Percentiles rank a stretch among this genome's conserved stretches.
Conservation (phyloP, 441 rosid species). For the Metrosideros polymorpha region DNA sequence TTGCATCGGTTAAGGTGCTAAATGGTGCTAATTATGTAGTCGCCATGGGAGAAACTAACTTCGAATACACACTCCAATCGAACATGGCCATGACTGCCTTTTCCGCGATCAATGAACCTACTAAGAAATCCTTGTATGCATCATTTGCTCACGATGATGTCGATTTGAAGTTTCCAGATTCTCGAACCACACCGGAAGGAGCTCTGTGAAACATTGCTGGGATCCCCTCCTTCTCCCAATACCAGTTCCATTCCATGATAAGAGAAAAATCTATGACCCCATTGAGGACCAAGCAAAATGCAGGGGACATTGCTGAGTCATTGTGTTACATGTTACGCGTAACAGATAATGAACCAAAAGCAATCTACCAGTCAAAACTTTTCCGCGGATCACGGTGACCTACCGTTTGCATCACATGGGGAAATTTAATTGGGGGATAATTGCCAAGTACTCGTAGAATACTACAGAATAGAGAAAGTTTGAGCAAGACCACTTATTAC, state of each 20-base stretch:
- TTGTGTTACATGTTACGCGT: background rate
- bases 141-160: background rate
- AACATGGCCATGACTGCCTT: background rate
- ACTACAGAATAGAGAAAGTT: background rate
- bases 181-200: background rate
- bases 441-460: background rate
- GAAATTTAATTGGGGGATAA: background rate
- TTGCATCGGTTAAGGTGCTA: no score
- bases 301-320: background rate
- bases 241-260: background rate
- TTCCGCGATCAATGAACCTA: background rate
- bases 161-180: background rate
- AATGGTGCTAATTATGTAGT: background rate
- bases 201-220: background rate
- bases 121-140: background rate
- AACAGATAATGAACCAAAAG: background rate
- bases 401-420: background rate
- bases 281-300: background rate
- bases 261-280: background rate
- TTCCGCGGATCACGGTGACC: background rate
- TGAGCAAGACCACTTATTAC: background rate
- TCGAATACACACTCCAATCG: background rate
- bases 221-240: background rate
- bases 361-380: background rate
- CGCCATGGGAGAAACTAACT: background rate